A percentile compares a stretch with the other conserved stretches of the same genome.
These are phyloP conservation scores for Emydomyces testavorans DNA, from an alignment of 2,329 filamentous ascomycete genomes.

Conservation along the genomic window DNA sequence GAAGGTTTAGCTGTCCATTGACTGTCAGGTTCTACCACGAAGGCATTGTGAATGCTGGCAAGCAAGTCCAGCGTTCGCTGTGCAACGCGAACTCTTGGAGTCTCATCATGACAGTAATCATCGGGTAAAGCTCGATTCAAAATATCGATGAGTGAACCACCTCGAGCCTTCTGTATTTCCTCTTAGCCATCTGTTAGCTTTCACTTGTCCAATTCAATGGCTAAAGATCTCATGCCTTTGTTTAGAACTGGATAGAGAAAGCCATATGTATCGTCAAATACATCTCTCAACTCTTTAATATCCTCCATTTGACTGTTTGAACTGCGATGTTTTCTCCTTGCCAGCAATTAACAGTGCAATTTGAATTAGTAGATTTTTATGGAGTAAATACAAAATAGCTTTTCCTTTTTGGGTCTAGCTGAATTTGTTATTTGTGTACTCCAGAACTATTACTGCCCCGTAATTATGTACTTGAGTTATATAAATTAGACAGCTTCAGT, in stretches of 20 bases:
- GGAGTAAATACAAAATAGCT: too few relatives aligned
- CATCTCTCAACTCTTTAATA: slow-evolving; percentile 19
- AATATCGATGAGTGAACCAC: slow-evolving; percentile 28
- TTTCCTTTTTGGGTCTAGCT: neutral
- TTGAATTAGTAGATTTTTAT: neutral
- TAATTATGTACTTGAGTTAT: too few relatives aligned
- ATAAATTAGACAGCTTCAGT: too few relatives aligned
- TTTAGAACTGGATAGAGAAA: slow-evolving; percentile 33
- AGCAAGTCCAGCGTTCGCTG: slow-evolving; percentile 27
- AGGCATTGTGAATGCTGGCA: slow-evolving; percentile 26
- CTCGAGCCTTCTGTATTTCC: slow-evolving; percentile 29
- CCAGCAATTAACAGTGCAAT: neutral
- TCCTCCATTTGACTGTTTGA: slow-evolving; percentile 22
- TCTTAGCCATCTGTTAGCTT: slow-evolving; percentile 28
- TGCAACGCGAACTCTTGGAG: slow-evolving; percentile 24
- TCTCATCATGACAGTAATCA: slow-evolving; percentile 15
- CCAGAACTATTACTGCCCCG: too few relatives aligned
- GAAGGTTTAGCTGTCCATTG: slow-evolving; percentile 6
- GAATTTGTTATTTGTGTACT: too few relatives aligned
- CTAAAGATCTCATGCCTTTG: slow-evolving; percentile 29
- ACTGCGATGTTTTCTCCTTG: neutral
- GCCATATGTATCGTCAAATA: slow-evolving; percentile 26
- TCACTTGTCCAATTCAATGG: slow-evolving; percentile 6
- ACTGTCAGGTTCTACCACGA: slow-evolving; percentile 18
- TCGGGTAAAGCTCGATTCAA: slow-evolving; percentile 18